These are phyloP conservation scores for Pseudogymnoascus sp. DNA, from an alignment of 2,329 filamentous ascomycete genomes.

Conservation along the genomic window DNA sequence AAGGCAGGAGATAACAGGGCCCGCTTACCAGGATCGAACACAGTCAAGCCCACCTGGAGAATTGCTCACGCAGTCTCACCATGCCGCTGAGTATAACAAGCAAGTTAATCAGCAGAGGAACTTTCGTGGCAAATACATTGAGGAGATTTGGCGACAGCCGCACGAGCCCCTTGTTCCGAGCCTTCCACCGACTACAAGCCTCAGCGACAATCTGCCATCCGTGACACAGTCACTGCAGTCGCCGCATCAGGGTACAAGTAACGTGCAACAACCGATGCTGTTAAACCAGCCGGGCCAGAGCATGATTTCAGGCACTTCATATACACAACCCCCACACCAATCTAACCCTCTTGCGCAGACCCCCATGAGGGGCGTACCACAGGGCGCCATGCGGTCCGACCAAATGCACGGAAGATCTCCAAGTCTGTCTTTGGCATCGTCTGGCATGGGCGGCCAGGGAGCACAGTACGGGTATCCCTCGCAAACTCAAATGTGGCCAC, in stretches of 20 bases:
- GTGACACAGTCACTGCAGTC: conserved; percentile 49
- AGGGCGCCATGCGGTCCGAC: conserved; percentile 45
- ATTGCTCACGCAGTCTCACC: conserved; percentile 75
- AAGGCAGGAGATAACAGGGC: conserved; percentile 81
- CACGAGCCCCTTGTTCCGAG: conserved; percentile 64
- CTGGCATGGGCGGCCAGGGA: conserved; percentile 42
- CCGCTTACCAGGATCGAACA: conserved; percentile 79
- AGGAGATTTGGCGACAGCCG: conserved; percentile 72
- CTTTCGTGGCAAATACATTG: conserved; percentile 70
- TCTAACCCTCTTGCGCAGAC: conserved; percentile 67
- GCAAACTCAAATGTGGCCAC: conserved; percentile 55
- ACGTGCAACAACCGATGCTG: conserved; percentile 44
- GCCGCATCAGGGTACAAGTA: conserved; percentile 47
- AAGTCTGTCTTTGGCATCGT: conserved; percentile 46
- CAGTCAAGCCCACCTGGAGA: conserved; percentile 69
- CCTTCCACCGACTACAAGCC: conserved; percentile 27
- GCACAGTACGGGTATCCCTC: conserved; percentile 53
- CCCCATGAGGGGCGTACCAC: conserved; percentile 61
- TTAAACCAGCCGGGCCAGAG: conserved; percentile 34
- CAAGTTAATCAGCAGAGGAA: conserved; percentile 71
- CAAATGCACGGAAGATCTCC: conserved; percentile 63
- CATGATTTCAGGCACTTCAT: conserved; percentile 46
- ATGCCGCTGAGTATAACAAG: conserved; percentile 87
- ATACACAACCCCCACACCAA: conserved; percentile 64
- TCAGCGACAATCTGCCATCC: conserved; percentile 39